Conservation (phyloP, 2,329 filamentous ascomycete species). For the Penicillium corylophilum region DNA sequence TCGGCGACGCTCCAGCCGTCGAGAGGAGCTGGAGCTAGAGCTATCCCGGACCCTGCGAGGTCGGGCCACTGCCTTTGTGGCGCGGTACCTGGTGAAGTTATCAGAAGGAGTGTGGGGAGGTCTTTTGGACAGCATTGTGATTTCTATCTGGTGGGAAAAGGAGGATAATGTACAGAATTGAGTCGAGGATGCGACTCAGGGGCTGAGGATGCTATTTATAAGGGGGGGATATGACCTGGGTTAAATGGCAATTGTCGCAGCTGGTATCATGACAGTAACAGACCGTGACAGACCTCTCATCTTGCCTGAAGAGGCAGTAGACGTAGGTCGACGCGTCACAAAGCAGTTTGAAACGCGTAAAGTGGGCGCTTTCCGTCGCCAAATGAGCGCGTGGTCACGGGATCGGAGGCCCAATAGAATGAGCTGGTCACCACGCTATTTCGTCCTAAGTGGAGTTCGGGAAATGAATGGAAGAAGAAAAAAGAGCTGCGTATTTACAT, state of each 20-base stretch:
- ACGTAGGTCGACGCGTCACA: constrained; percentile 20
- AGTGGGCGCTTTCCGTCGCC: constrained; percentile 33
- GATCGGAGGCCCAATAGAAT: constrained; percentile 6
- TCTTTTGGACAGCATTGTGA: constrained; percentile 17
- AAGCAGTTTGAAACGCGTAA: constrained; percentile 34
- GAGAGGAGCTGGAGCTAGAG: constrained; percentile 20
- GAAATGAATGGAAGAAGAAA: constrained; percentile 8
- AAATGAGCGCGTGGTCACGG: constrained; percentile 41
- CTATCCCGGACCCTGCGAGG: constrained; percentile 35
- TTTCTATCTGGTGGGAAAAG: constrained; percentile 1
- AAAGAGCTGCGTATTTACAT: not conserved
- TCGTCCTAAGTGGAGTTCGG: constrained; percentile 7
- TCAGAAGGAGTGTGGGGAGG: constrained; percentile 13
- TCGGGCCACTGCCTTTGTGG: constrained; percentile 37
- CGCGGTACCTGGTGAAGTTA: constrained; percentile 38
- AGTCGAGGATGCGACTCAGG: constrained; percentile 7
- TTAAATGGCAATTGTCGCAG: not conserved
- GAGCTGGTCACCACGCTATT: not conserved
- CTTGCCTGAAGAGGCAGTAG: constrained; percentile 13
- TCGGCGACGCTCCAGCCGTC: constrained; percentile 29
- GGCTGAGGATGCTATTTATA: constrained; percentile 14
- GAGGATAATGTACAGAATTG: not conserved
- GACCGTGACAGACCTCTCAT: constrained; percentile 10
- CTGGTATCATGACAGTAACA: constrained; percentile 4
- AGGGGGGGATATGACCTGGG: not conserved